These are phyloP conservation scores for Metrosideros polymorpha DNA, from an alignment of 441 rosid genomes.

Conservation along the genomic window DNA sequence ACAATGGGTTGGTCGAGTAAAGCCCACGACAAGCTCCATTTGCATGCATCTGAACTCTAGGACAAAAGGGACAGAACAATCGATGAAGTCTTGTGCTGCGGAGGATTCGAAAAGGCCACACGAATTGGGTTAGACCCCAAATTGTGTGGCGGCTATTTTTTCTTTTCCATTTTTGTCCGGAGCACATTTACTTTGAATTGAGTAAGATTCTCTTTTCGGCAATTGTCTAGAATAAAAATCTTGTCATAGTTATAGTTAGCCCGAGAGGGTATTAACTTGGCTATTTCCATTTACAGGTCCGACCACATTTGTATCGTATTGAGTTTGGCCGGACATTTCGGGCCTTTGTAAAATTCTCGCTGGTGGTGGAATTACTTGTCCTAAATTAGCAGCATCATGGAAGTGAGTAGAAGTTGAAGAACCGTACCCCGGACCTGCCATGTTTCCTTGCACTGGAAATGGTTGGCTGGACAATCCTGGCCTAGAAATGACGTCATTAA, in stretches of 20 bases:
- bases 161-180: neutral
- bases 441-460: neutral
- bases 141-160: neutral
- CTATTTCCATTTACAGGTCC: fast-evolving
- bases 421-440: neutral
- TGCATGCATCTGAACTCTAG: neutral
- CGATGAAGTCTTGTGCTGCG: neutral
- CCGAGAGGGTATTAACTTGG: neutral
- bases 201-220: neutral
- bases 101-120: neutral
- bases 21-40: neutral
- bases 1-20: too few species aligned
- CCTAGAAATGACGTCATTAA: neutral
- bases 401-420: neutral
- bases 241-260: neutral
- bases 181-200: neutral
- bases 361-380: neutral
- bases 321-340: neutral
- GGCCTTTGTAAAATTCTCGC: neutral
- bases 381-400: neutral
- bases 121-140: neutral
- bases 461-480: neutral
- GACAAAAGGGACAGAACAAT: neutral
- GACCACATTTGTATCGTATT: neutral
- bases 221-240: neutral